Conservation (phyloP, 164 flowering plant species). For the Litsea cubeba region DNA sequence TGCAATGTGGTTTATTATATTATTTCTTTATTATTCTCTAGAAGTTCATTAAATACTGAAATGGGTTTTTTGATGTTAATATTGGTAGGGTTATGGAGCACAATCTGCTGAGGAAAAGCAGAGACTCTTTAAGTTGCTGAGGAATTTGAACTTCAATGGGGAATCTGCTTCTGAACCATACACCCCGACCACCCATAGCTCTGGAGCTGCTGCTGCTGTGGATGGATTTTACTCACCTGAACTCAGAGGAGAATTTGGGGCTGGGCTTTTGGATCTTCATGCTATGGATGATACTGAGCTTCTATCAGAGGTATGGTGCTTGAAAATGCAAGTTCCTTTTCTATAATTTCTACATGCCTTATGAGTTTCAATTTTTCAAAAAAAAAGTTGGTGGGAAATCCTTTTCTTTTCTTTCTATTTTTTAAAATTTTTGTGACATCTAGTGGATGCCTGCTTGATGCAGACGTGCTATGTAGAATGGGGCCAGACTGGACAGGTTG, state of each 20-base stretch:
- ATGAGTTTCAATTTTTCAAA: not conserved
- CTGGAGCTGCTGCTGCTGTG: slow-evolving; percentile 37
- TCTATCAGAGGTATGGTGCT: slow-evolving; percentile 66
- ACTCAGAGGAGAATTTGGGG: slow-evolving; percentile 93
- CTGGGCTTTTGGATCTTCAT: slow-evolving; percentile 97
- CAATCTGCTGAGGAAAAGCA: slow-evolving; percentile 98
- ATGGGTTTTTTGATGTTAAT: not conserved
- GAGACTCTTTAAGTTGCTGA: slow-evolving; percentile 80
- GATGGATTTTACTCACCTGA: slow-evolving; percentile 82
- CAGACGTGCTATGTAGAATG: not conserved
- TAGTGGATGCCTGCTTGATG: not conserved
- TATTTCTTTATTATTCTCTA: no score
- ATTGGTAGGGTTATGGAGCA: slow-evolving; percentile 83
- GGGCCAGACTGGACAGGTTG: no score
- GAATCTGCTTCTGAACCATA: slow-evolving; percentile 83
- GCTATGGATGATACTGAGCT: slow-evolving; percentile 99
- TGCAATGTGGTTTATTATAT: not conserved
- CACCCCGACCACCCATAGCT: slow-evolving; percentile 64
- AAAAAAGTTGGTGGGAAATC: not conserved
- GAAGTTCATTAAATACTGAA: no score
- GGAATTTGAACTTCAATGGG: slow-evolving; percentile 81
- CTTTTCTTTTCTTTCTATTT: not conserved
- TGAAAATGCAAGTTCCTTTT: not conserved
- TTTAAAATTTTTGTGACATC: not conserved
- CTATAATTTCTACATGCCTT: not conserved